These are phyloP conservation scores for Pythium brassicae DNA, from an alignment of 352 stramenopile species.

Conservation along the genomic window DNA sequence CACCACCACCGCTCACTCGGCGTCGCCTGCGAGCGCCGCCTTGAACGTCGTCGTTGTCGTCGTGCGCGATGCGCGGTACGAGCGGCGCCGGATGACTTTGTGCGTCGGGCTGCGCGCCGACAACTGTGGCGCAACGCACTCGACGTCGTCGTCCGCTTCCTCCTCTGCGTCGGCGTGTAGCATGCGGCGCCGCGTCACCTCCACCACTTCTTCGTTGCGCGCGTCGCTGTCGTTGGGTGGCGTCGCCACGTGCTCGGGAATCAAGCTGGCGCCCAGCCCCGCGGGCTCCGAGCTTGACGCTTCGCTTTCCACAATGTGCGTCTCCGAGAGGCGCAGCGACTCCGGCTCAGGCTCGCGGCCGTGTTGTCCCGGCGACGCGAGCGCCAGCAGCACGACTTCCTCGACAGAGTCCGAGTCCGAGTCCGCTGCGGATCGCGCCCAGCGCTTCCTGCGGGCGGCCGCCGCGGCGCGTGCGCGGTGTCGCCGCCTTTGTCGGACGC, in stretches of 20 bases:
- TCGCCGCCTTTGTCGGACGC: slow-evolving; percentile 15
- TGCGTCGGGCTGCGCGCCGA: background rate
- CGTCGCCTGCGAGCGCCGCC: background rate
- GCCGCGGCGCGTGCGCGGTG: slow-evolving; percentile 4
- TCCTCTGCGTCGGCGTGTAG: background rate
- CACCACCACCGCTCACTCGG: background rate
- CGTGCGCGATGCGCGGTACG: background rate
- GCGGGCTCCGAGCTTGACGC: background rate
- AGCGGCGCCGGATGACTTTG: background rate
- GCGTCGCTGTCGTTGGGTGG: background rate
- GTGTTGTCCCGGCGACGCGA: background rate
- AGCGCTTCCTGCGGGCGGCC: slow-evolving; percentile 22
- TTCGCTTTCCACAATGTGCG: background rate
- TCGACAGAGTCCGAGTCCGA: slow-evolving; percentile 27
- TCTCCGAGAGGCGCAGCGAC: slow-evolving; percentile 1
- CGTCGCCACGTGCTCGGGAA: background rate
- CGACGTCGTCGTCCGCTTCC: background rate
- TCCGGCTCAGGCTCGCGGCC: slow-evolving; percentile 16
- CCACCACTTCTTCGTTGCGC: background rate
- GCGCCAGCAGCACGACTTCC: slow-evolving; percentile 36
- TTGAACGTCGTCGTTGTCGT: background rate
- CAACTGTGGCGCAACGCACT: background rate
- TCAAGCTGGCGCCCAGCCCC: background rate
- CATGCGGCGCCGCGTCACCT: no score
- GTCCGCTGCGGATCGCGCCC: slow-evolving; percentile 17